Conservation (phyloP, 2,329 filamentous ascomycete genomes). For the Xylaria sp. region DNA sequence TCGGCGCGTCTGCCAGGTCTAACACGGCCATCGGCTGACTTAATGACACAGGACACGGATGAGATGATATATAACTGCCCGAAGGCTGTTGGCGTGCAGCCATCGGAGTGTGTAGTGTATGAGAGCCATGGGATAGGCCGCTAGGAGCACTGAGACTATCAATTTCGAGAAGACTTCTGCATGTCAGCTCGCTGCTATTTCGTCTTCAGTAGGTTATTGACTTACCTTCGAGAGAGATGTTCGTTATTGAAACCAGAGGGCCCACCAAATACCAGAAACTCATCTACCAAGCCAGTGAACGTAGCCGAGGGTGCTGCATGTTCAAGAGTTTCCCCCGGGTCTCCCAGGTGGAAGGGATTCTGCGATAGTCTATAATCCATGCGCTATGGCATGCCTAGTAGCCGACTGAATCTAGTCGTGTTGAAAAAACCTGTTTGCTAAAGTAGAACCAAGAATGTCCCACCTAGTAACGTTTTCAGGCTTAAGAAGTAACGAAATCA, state of each 20-base stretch:
- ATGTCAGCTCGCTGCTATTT: conserved; percentile 17
- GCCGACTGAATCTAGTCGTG: conserved; percentile 10
- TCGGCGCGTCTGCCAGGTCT: conserved; percentile 38
- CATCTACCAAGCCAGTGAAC: conserved; percentile 33
- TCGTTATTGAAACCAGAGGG: conserved; percentile 28
- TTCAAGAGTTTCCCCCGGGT: conserved; percentile 19
- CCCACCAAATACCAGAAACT: conserved; percentile 34
- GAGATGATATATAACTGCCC: conserved; percentile 8
- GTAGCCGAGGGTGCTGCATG: conserved; percentile 8
- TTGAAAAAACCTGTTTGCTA: conserved; percentile 21
- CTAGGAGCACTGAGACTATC: conserved; percentile 18
- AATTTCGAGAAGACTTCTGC: conserved; percentile 25
- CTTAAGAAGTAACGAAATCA: conserved; percentile 1
- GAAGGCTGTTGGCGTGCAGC: conserved; percentile 10
- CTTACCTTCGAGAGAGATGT: conserved; percentile 29
- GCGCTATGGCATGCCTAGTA: conserved; percentile 30
- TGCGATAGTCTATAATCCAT: conserved; percentile 32
- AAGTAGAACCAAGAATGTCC: conserved; percentile 10
- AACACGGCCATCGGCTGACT: conserved; percentile 28
- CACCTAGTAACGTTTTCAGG: conserved; percentile 2
- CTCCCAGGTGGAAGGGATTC: conserved; percentile 24
- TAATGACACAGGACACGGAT: conserved; percentile 15
- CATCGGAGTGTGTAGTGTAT: conserved; percentile 13
- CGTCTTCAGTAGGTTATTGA: neutral
- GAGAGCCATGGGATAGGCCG: conserved; percentile 14